Evolutionary conservation across 116 monocot species (phyloP), one percentile per base, ranked within the genome.

Genomic region (Posidonia oceanica): DNA sequence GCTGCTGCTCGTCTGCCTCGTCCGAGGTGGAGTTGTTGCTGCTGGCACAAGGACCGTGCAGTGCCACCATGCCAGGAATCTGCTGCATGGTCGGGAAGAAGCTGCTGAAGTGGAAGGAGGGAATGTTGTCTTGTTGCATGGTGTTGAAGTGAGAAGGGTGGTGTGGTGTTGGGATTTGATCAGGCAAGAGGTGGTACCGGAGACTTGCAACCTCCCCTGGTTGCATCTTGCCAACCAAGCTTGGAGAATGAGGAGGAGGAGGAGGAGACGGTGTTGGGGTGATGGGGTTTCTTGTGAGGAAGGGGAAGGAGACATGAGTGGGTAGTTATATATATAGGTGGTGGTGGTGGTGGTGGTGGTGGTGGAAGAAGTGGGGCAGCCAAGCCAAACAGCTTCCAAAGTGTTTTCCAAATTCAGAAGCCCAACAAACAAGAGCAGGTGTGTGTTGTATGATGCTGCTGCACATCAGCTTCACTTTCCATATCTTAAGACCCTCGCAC

Each of bases 141-240:
- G 29, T 29, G 73, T 7, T 64, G 53, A 54, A 54, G 64, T 54
- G 14, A 38, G 73, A 20, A 39, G 54, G 65, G 18, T 65, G 38
- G 5, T 16, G 48, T 52, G 44, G 48, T 15, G 18, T 3, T 20
- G 62, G 16, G 36, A 20, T 72, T 12, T 7, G 7, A 3, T 54
- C 61, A 17, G 61, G 72, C 51, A 36, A 0, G 37, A 67, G 57
- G 67, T 59, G 57, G 57, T 59, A 67, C 6, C 67, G 58, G 39
- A 74, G 55, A 23, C 74, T 74, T 22, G 67, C 74, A 7, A 74
- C 67, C 53, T 74, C 74, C 20, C 74, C 74, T 36, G 74, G 74
- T 16, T 67, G 67, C 74, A 74, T 73, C 52, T 63, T 8, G 54
- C 15, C 14, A 4, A 16, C 8, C 23, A 22, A 3, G 10, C 36